These are phyloP conservation scores for Colletotrichum sp. DNA, from an alignment of 2,329 filamentous ascomycete genomes.

Conservation along the genomic window DNA sequence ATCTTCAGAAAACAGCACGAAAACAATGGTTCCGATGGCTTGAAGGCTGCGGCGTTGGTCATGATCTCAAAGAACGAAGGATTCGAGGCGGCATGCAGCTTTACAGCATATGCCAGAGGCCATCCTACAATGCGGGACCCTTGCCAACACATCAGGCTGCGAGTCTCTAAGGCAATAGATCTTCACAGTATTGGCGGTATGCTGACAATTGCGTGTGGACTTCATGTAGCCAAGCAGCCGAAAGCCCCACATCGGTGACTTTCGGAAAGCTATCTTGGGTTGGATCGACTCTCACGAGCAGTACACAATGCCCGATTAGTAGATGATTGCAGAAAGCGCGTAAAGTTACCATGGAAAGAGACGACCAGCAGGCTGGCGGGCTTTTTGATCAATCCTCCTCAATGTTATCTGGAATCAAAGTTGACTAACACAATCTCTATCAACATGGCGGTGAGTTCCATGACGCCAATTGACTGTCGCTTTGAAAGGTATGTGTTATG, in stretches of 20 bases:
- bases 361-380: not conserved
- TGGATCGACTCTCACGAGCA: not conserved
- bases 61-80: not conserved
- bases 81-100: not conserved
- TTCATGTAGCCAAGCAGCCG: not conserved
- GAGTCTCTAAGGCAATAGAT: not conserved
- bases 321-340: not conserved
- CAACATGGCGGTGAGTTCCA: not conserved
- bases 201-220: not conserved
- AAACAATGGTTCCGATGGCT: not conserved
- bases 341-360: not conserved
- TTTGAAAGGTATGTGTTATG: accelerated
- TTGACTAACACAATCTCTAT: not conserved
- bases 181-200: not conserved
- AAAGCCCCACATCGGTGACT: not conserved
- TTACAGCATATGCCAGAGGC: not conserved
- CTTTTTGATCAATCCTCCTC: not conserved
- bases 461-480: not conserved
- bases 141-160: not conserved
- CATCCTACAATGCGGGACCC: not conserved
- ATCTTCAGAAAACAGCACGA: not conserved
- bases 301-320: not conserved
- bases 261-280: not conserved
- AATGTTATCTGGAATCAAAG: accelerated
- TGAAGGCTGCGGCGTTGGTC: not conserved